Evolutionary conservation across 495 filamentous ascomycete species (phyloP).

Genomic region (Podospora pseudopauciseta): DNA sequence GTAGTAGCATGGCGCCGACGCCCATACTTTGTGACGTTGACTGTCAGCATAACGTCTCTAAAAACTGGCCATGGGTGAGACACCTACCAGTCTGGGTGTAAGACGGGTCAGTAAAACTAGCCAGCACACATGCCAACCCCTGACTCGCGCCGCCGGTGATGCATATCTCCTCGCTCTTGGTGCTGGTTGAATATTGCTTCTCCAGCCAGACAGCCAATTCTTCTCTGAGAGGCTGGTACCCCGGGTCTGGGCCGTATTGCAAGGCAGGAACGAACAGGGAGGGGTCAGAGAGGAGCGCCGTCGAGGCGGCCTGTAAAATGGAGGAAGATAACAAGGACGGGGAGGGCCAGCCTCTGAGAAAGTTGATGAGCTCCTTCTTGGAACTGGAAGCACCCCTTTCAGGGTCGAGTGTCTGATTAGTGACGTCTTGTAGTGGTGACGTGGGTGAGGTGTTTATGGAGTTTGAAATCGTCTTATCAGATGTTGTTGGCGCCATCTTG

Average conservation of each 20-base stretch:
- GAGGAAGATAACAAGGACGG: constrained; percentile 63
- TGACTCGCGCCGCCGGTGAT: constrained; percentile 80
- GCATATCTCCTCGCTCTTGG: constrained; percentile 58
- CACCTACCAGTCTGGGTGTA: constrained; percentile 54
- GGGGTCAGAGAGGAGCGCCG: constrained; percentile 54
- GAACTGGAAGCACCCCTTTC: background rate
- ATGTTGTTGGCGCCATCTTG: background rate
- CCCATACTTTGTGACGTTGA: constrained; percentile 53
- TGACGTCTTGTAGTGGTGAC: background rate
- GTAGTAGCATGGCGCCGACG: constrained; percentile 76
- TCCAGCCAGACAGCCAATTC: constrained; percentile 68
- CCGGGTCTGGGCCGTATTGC: constrained; percentile 74
- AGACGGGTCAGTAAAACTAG: constrained; percentile 70
- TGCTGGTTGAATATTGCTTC: constrained; percentile 30
- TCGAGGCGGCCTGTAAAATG: constrained; percentile 54
- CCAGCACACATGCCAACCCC: constrained; percentile 66
- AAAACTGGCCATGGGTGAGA: background rate
- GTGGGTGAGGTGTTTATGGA: background rate
- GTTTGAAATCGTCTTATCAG: background rate
- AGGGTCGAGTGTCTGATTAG: background rate
- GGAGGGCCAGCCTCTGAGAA: constrained; percentile 69
- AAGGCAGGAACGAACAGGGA: constrained; percentile 55
- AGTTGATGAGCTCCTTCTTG: constrained; percentile 49
- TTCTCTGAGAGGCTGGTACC: constrained; percentile 61
- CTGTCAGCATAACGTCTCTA: background rate